These are phyloP conservation scores for Monosporozyma servazzii DNA, from an alignment of 805 yeast species.

Conservation along the genomic window DNA sequence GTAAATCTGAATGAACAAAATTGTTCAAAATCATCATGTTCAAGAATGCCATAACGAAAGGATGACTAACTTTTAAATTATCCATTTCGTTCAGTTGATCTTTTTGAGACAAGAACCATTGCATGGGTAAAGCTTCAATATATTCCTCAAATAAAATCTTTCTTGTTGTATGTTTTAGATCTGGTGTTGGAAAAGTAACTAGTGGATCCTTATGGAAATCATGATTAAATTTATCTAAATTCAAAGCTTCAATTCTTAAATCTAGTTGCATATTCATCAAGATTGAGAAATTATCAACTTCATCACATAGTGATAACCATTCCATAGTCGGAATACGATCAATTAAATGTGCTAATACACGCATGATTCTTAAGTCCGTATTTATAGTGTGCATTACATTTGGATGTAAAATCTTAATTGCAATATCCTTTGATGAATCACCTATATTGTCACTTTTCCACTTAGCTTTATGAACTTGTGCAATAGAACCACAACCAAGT, in stretches of 20 bases:
- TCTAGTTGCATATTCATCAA: slow-evolving; percentile 88
- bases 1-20: slow-evolving; percentile 93
- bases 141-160: slow-evolving; percentile 79
- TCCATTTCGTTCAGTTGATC: slow-evolving; percentile 9
- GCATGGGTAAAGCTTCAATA: slow-evolving; percentile 77
- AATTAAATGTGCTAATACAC: slow-evolving; percentile 60
- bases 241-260: slow-evolving; percentile 79
- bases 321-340: slow-evolving; percentile 88
- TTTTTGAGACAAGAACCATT: slow-evolving; percentile 46
- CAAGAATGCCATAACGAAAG: slow-evolving; percentile 81
- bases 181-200: slow-evolving; percentile 64
- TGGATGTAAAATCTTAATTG: slow-evolving; percentile 91
- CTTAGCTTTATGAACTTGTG: slow-evolving; percentile 82
- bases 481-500: slow-evolving; percentile 96
- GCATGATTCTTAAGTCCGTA: slow-evolving; percentile 80
- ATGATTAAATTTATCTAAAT: slow-evolving; percentile 58
- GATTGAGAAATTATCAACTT: slow-evolving; percentile 76
- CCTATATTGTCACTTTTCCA: slow-evolving; percentile 27
- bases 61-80: slow-evolving; percentile 44
- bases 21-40: slow-evolving; percentile 90
- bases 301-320: slow-evolving; percentile 92
- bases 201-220: slow-evolving; percentile 53
- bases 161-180: slow-evolving; percentile 47
- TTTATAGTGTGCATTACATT: slow-evolving; percentile 59
- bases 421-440: slow-evolving; percentile 44